Conservation (phyloP, 78 protist genomes). For the Cyanophora paradoxa region DNA sequence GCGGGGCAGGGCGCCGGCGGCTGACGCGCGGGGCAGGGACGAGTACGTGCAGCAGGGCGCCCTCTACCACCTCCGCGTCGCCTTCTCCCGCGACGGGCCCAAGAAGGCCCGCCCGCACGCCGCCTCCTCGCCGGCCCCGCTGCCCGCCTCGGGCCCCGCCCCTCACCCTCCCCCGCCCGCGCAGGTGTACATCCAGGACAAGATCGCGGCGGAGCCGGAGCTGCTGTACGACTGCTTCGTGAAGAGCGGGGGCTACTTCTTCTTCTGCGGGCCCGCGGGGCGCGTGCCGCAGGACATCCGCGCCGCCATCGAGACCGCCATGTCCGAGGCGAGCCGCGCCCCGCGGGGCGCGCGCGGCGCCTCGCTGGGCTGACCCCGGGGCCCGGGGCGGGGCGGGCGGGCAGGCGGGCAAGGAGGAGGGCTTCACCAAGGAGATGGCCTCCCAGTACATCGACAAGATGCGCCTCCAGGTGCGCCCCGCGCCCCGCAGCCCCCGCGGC, state of each 20-base stretch:
- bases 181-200: constrained; percentile 69
- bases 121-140: no score
- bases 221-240: background rate
- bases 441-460: background rate
- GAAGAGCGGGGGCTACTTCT: constrained; percentile 36
- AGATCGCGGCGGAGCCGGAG: constrained; percentile 39
- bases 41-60: constrained; percentile 29
- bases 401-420: no score
- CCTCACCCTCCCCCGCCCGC: no score
- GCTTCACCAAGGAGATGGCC: background rate
- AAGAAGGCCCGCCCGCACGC: no score
- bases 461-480: no score
- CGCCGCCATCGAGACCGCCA: background rate
- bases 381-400: no score
- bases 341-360: background rate
- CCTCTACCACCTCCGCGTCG: constrained; percentile 28
- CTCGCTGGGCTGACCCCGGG: no score
- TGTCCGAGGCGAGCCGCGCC: no score
- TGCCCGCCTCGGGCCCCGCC: no score
- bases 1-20: no score
- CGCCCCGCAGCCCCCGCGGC: no score
- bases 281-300: constrained; percentile 1
- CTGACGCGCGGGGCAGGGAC: constrained; percentile 57
- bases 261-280: constrained; percentile 50
- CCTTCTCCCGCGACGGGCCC: constrained; percentile 68